Evolutionary conservation across 2,329 filamentous ascomycete genomes (phyloP).

Genomic region (Xylaria digitata): DNA sequence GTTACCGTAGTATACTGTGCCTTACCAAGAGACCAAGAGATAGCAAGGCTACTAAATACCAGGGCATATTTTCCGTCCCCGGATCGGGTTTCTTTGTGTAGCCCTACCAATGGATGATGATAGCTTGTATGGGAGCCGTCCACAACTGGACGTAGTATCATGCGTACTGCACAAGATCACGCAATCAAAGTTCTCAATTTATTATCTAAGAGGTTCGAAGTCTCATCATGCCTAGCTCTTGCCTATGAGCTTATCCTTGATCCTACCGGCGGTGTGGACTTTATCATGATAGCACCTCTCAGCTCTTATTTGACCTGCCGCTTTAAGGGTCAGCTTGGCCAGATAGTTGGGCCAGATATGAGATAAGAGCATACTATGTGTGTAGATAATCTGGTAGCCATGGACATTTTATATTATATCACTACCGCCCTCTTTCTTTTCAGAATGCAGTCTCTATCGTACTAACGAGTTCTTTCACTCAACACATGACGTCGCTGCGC

Average conservation of each 20-base stretch:
- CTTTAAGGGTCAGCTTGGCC: conserved; percentile 30
- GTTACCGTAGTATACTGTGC: not conserved
- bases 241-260: conserved; percentile 8
- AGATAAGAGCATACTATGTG: conserved; percentile 27
- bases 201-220: conserved; percentile 6
- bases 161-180: conserved; percentile 26
- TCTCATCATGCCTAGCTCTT: not conserved
- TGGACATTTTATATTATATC: conserved; percentile 16
- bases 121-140: not conserved
- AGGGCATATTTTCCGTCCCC: not conserved
- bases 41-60: conserved; percentile 18
- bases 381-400: not conserved
- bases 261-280: conserved; percentile 15
- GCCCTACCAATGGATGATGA: conserved; percentile 22
- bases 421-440: conserved; percentile 4
- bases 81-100: not conserved
- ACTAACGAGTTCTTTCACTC: not conserved
- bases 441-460: not conserved
- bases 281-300: conserved; percentile 28
- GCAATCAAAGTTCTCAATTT: conserved; percentile 19
- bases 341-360: conserved; percentile 1
- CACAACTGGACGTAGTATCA: conserved; percentile 14
- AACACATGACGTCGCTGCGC: not conserved
- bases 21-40: conserved; percentile 19
- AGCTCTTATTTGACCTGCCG: conserved; percentile 26